phyloP scores from a whole-genome alignment of 345 rosid genomes.

The Brassica nigra region DNA sequence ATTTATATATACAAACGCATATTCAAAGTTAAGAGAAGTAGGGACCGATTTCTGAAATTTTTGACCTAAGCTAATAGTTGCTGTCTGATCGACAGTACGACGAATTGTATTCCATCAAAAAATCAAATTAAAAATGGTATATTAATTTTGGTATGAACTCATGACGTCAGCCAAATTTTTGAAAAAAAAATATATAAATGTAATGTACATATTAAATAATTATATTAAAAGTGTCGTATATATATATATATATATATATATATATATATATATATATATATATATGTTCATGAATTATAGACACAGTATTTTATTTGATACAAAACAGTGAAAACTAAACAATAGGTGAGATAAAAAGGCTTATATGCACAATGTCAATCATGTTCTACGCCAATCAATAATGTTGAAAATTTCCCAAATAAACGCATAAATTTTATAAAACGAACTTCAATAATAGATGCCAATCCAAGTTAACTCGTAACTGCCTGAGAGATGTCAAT shows the following conservation, averaged over 20 bases:
- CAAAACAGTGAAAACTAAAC: neutral
- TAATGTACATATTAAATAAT: neutral
- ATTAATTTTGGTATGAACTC: slow-evolving; percentile 1
- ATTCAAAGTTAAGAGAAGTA: neutral
- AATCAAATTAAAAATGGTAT: neutral
- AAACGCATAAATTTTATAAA: too few relatives aligned
- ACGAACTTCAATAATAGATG: too few relatives aligned
- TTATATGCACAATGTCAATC: too few relatives aligned
- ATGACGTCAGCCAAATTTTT: neutral
- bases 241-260: neutral
- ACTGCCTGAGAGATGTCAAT: too few relatives aligned
- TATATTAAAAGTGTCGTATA: neutral
- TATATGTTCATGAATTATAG: neutral
- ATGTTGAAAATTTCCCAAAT: too few relatives aligned
- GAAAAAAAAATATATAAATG: too few relatives aligned
- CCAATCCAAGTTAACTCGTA: too few relatives aligned
- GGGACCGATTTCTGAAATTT: slow-evolving; percentile 12
- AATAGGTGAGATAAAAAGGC: neutral
- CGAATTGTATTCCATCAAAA: slow-evolving; percentile 2
- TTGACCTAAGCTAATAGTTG: slow-evolving; percentile 23
- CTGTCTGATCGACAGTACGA: slow-evolving; percentile 1
- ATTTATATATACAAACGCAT: neutral
- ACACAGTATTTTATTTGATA: neutral
- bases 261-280: neutral
- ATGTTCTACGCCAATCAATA: too few relatives aligned